phyloP scores from a whole-genome alignment of 1,284 basidiomycete species.

The Tremellales sp. region DNA sequence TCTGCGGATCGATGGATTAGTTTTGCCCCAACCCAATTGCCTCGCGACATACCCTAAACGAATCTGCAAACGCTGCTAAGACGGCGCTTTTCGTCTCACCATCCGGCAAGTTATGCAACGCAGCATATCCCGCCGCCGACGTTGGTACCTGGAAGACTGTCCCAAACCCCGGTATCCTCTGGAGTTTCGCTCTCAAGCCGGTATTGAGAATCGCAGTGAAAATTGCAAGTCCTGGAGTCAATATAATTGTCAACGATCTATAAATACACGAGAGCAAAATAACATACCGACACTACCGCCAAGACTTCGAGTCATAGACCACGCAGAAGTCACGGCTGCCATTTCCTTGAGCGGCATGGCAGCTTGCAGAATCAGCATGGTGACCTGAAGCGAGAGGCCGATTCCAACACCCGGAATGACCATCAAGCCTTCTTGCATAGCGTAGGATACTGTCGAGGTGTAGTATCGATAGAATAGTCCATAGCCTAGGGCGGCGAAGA shows the following conservation, averaged over 20 bases:
- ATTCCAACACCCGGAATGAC: constrained; percentile 24
- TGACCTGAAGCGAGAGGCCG: constrained; percentile 24
- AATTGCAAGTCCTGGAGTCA: constrained; percentile 28
- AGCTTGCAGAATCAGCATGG: constrained; percentile 37
- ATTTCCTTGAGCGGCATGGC: constrained; percentile 45
- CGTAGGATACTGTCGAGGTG: constrained; percentile 19
- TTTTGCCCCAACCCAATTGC: not conserved
- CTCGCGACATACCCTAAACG: constrained; percentile 17
- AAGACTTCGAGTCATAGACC: constrained; percentile 25
- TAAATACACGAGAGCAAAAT: not conserved
- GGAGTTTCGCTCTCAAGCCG: constrained; percentile 28
- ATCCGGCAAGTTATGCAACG: constrained; percentile 34
- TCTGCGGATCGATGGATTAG: constrained; percentile 4
- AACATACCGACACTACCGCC: constrained; percentile 32
- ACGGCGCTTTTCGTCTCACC: constrained; percentile 23
- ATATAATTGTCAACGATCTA: not conserved
- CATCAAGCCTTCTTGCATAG: constrained; percentile 28
- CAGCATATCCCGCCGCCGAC: constrained; percentile 28
- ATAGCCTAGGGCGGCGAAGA: constrained; percentile 28
- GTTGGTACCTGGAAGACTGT: constrained; percentile 30
- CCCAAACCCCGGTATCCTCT: constrained; percentile 33
- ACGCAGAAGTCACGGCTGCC: constrained; percentile 42
- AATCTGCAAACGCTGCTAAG: constrained; percentile 34
- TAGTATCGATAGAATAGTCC: constrained; percentile 30
- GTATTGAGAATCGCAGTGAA: constrained; percentile 41